phyloP scores from a whole-genome alignment of 495 filamentous ascomycete genomes.

The Talaromyces borbonicus region DNA sequence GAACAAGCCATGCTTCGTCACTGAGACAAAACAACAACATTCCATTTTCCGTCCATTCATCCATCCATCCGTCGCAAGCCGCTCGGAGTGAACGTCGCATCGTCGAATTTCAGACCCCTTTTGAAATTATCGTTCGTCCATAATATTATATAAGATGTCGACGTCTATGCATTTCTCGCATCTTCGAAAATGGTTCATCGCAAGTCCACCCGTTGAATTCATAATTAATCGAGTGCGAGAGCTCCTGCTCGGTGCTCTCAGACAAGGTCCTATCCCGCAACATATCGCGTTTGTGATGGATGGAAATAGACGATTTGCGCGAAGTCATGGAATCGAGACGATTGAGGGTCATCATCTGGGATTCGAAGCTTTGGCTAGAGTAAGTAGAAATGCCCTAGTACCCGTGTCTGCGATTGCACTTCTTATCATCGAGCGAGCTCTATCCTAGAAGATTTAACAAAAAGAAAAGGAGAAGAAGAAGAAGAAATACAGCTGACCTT shows the following conservation, averaged over 20 bases:
- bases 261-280: constrained; percentile 81
- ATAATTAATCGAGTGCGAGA: constrained; percentile 60
- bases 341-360: constrained; percentile 95
- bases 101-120: neutral
- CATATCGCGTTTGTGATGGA: constrained; percentile 99
- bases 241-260: constrained; percentile 74
- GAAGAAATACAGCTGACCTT: constrained; percentile 6
- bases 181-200: constrained; percentile 76
- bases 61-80: too few relatives aligned
- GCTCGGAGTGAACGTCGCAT: too few relatives aligned
- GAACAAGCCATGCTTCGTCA: too few relatives aligned
- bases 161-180: constrained; percentile 60
- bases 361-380: constrained; percentile 85
- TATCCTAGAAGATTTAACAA: neutral
- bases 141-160: constrained; percentile 17
- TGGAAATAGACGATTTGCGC: constrained; percentile 86
- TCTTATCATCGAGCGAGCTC: neutral
- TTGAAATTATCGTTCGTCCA: neutral
- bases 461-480: too few relatives aligned
- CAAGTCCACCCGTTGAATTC: constrained; percentile 85
- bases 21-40: too few relatives aligned
- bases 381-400: too few relatives aligned
- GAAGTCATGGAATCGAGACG: constrained; percentile 85
- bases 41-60: too few relatives aligned
- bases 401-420: too few relatives aligned